Percentiles rank a stretch among this genome's conserved stretches.
Evolutionary conservation across 192 early-diverging fungal species (phyloP).

Genomic region (Dimargaris cristalligena): DNA sequence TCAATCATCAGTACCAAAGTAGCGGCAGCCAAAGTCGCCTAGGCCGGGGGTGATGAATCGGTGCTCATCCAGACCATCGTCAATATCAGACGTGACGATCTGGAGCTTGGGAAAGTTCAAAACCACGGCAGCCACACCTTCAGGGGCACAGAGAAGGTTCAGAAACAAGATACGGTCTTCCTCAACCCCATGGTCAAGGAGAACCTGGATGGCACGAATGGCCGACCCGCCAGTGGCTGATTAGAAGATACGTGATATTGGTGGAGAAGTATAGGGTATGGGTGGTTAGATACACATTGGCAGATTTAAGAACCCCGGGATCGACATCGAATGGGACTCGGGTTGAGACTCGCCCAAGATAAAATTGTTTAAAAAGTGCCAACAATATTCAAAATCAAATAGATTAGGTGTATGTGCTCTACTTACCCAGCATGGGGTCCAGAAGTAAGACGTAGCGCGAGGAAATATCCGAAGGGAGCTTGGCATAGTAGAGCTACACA

Average conservation of each 20-base stretch:
- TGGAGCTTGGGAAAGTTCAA: constrained; percentile 55
- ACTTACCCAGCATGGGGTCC: constrained; percentile 82
- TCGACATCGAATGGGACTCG: too few relatives aligned
- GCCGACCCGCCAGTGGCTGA: constrained; percentile 86
- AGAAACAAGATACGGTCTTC: constrained; percentile 81
- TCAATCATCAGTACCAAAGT: constrained; percentile 59
- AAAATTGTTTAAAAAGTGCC: not conserved
- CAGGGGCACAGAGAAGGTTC: constrained; percentile 76
- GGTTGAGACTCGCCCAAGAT: not conserved
- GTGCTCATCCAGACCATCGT: constrained; percentile 59
- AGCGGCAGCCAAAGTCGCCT: constrained; percentile 86
- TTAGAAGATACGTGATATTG: constrained; percentile 8
- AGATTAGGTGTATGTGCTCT: too few relatives aligned
- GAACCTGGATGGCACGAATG: constrained; percentile 76
- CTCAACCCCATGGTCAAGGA: constrained; percentile 64
- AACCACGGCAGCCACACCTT: constrained; percentile 62
- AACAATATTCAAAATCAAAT: not conserved
- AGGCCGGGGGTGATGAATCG: constrained; percentile 84
- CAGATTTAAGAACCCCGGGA: too few relatives aligned
- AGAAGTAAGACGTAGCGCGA: constrained; percentile 69
- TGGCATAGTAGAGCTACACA: constrained; percentile 67
- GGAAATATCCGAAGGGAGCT: constrained; percentile 75
- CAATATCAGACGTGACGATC: constrained; percentile 77
- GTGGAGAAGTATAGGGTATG: too few relatives aligned
- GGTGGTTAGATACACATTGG: too few relatives aligned